phyloP scores from a whole-genome alignment of 2,329 filamentous ascomycete genomes.

The Nemania diffusa region DNA sequence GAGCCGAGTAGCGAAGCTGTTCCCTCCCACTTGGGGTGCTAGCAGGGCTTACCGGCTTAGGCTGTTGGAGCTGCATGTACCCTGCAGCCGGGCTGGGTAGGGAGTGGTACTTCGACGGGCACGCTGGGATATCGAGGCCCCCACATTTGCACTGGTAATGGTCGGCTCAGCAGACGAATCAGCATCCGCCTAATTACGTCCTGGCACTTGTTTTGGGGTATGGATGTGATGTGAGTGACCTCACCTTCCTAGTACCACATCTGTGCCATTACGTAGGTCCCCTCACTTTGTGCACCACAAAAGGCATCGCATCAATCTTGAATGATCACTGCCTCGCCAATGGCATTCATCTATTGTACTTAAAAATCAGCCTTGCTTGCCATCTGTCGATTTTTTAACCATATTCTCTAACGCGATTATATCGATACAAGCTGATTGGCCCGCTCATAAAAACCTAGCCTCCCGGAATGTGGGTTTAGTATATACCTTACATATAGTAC shows the following conservation, averaged over 20 bases:
- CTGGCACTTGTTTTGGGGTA: conserved; percentile 27
- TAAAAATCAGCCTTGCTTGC: background rate
- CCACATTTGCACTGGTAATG: conserved; percentile 28
- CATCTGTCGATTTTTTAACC: background rate
- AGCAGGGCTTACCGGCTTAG: conserved; percentile 28
- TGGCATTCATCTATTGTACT: background rate
- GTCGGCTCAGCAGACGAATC: conserved; percentile 50
- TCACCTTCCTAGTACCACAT: conserved; percentile 37
- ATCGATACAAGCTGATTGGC: conserved; percentile 5
- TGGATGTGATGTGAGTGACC: conserved; percentile 42
- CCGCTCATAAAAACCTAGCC: conserved; percentile 16
- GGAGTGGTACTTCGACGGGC: conserved; percentile 27
- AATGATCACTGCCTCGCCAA: background rate
- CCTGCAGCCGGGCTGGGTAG: background rate
- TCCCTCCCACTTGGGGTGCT: conserved; percentile 26
- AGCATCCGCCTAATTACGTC: conserved; percentile 46
- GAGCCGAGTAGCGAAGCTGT: conserved; percentile 40
- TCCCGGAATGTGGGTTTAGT: conserved; percentile 37
- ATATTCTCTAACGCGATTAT: conserved; percentile 12
- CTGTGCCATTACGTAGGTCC: conserved; percentile 33
- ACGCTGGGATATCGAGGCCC: conserved; percentile 6
- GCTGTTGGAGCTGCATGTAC: conserved; percentile 25
- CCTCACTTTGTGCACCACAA: background rate
- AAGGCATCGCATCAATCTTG: conserved; percentile 5
- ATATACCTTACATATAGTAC: background rate